phyloP scores from a whole-genome alignment of 768 basidiomycete genomes.

The Agrocybe pediades region DNA sequence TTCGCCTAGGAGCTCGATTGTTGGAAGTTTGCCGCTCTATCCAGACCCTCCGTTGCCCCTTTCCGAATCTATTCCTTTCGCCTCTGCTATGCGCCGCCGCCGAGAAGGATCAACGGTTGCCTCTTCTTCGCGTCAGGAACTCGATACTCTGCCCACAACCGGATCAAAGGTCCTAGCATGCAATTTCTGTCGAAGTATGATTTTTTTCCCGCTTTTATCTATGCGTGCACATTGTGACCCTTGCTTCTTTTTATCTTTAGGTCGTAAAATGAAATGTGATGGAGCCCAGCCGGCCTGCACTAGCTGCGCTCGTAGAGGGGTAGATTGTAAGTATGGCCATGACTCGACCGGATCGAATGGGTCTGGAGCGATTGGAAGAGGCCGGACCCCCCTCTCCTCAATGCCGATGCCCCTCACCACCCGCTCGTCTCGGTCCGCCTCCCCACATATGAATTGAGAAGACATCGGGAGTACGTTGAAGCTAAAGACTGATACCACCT shows the following conservation, averaged over 20 bases:
- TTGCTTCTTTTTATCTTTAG: conserved; percentile 35
- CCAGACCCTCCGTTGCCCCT: conserved; percentile 37
- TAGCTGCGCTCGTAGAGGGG: conserved; percentile 75
- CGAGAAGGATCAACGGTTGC: conserved; percentile 36
- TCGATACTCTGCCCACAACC: conserved; percentile 11
- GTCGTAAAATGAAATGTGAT: conserved; percentile 88
- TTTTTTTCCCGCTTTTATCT: neutral
- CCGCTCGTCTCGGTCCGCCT: conserved; percentile 48
- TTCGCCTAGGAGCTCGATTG: conserved; percentile 51
- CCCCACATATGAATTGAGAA: conserved; percentile 60
- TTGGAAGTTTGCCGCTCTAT: conserved; percentile 37
- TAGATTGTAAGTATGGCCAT: conserved; percentile 82
- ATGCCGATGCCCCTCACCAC: conserved; percentile 44
- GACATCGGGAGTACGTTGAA: conserved; percentile 57
- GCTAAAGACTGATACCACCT: conserved; percentile 35
- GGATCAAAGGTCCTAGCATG: conserved; percentile 88
- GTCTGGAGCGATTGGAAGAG: conserved; percentile 44
- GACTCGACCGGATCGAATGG: conserved; percentile 44
- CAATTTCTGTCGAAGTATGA: conserved; percentile 84
- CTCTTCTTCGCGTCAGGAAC: conserved; percentile 40
- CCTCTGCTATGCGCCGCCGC: conserved; percentile 42
- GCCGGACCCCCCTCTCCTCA: conserved; percentile 59
- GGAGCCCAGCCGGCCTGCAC: conserved; percentile 84
- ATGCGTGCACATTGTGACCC: neutral
- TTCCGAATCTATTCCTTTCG: conserved; percentile 41